These are phyloP conservation scores for Teratosphaeria gauchensis DNA, from an alignment of 2,329 filamentous ascomycete genomes.

Conservation along the genomic window DNA sequence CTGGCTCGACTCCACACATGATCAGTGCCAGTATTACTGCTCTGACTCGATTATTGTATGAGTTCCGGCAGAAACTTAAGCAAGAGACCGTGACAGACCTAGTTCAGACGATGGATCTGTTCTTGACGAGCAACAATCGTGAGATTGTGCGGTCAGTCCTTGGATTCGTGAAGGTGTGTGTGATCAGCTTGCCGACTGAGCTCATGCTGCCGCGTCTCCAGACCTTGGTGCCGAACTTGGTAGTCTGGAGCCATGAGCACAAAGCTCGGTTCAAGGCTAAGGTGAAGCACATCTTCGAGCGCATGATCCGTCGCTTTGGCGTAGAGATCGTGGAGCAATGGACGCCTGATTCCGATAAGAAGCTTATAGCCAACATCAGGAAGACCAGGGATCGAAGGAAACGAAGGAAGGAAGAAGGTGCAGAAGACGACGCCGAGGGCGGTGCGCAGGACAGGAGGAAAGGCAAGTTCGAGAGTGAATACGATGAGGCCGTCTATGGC, in stretches of 20 bases:
- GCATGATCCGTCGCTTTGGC: conserved; percentile 86
- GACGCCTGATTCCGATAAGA: conserved; percentile 77
- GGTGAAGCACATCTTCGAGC: conserved; percentile 95
- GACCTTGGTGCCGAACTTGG: conserved; percentile 75
- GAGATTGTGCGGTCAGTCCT: conserved; percentile 93
- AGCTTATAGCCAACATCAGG: conserved; percentile 86
- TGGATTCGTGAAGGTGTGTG: conserved; percentile 92
- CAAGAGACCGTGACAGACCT: conserved; percentile 67
- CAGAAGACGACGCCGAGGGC: conserved; percentile 48
- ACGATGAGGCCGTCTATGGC: conserved; percentile 91
- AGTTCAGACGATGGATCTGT: conserved; percentile 90
- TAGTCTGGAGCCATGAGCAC: conserved; percentile 96
- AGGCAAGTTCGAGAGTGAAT: conserved; percentile 77
- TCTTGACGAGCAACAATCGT: conserved; percentile 90
- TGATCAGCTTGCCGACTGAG: conserved; percentile 72
- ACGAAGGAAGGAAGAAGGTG: conserved; percentile 67
- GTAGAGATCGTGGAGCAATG: conserved; percentile 68
- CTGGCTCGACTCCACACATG: conserved; percentile 90
- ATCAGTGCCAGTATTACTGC: conserved; percentile 95
- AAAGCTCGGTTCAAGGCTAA: conserved; percentile 95
- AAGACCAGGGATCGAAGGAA: conserved; percentile 89
- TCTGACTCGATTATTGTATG: conserved; percentile 82
- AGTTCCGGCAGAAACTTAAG: conserved; percentile 67
- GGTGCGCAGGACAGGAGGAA: conserved; percentile 33
- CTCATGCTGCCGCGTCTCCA: conserved; percentile 69